Conservation (phyloP, 352 stramenopile genomes). For the Elongisporangium undulatum region DNA sequence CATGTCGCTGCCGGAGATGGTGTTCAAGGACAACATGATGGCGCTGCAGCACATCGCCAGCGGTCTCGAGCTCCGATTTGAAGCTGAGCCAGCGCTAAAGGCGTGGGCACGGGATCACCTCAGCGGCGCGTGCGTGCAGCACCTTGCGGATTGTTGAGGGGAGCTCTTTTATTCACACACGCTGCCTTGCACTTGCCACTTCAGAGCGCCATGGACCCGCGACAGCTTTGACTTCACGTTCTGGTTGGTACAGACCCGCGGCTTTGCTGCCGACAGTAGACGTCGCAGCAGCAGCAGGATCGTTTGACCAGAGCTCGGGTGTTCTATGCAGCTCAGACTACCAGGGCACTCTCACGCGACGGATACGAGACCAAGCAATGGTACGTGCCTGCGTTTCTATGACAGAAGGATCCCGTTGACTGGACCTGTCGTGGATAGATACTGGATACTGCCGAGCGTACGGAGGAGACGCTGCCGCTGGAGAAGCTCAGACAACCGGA, state of each 20-base stretch:
- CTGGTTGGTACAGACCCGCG: neutral
- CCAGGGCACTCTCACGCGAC: constrained; percentile 20
- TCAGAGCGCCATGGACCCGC: neutral
- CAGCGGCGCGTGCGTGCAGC: constrained; percentile 8
- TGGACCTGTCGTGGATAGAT: constrained; percentile 3
- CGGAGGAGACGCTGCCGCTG: constrained; percentile 35
- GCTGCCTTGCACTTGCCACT: neutral
- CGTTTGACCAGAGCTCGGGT: neutral
- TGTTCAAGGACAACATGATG: constrained; percentile 41
- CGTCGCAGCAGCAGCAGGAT: neutral
- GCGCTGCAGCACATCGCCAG: constrained; percentile 19
- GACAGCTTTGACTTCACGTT: neutral
- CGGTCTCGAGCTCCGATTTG: constrained; percentile 33
- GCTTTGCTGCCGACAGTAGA: neutral
- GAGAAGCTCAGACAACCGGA: constrained; percentile 50
- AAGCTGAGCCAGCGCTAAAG: constrained; percentile 31
- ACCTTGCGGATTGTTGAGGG: neutral
- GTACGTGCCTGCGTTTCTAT: constrained; percentile 2
- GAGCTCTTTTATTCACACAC: neutral
- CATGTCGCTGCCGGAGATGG: constrained; percentile 51
- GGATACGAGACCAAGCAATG: constrained; percentile 5
- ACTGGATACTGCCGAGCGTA: neutral
- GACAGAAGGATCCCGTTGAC: neutral
- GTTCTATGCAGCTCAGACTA: constrained; percentile 25
- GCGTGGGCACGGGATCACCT: constrained; percentile 30